These are phyloP conservation scores for Solanum ossicruentum DNA, from an alignment of 257 asterid species.

Conservation along the genomic window DNA sequence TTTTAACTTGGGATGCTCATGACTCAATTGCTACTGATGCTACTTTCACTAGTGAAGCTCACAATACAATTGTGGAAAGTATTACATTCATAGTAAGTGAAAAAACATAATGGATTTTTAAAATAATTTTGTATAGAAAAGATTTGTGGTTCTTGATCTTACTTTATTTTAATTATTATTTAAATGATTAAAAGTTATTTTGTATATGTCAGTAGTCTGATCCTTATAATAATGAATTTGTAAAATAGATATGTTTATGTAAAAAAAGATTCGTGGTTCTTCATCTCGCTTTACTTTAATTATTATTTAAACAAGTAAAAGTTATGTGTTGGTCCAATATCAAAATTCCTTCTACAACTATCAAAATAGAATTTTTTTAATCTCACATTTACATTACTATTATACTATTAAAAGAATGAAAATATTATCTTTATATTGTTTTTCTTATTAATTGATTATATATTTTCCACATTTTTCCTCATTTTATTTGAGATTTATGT, in stretches of 20 bases:
- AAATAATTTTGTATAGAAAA: background rate
- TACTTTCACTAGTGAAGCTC: conserved; percentile 44
- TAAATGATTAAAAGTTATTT: background rate
- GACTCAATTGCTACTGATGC: conserved; percentile 26
- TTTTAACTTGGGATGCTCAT: conserved; percentile 21
- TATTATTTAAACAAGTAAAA: background rate
- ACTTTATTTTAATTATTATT: no score
- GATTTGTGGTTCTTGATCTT: fast-evolving
- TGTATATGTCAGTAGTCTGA: background rate
- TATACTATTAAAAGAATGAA: no score
- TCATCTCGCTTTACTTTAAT: no score
- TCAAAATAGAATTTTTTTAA: background rate
- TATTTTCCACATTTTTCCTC: no score
- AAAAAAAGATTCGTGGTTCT: background rate
- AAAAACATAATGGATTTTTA: background rate
- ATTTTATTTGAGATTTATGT: no score
- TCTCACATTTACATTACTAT: background rate
- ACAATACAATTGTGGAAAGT: conserved; percentile 30
- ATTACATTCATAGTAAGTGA: conserved; percentile 38
- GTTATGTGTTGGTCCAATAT: background rate
- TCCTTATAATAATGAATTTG: background rate
- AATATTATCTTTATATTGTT: no score
- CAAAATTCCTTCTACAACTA: background rate
- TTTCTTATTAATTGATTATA: no score
- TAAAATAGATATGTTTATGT: background rate